Evolutionary conservation across 352 stramenopile genomes (phyloP), one percentile per base, ranked within the genome.

Genomic region (Phytophthora aleatoria): DNA sequence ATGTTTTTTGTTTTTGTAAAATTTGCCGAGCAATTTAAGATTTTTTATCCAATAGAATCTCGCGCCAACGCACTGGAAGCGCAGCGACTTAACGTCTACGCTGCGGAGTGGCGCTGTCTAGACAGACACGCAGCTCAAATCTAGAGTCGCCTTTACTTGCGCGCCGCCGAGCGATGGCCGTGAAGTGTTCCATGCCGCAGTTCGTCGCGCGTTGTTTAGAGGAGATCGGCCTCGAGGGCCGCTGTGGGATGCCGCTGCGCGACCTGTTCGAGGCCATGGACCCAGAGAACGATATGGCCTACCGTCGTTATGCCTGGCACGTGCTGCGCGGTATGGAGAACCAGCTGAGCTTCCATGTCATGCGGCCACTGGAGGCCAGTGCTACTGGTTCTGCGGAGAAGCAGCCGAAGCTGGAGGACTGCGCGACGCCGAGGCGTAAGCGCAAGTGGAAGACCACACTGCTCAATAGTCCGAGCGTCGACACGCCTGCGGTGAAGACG

Each of bases 181-280:
- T 50, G 10, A 56, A 64, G 57, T 61, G 52, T 28, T 57, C 52
- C 38, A 90, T 94, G 81, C 76, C 79, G 47, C 67, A 79, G 61
- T 91, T 92, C 50, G 64, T 92, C 52, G 83, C 85, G 61, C 77
- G 82, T 43, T 94, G 83, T 53, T 69, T 94, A 44, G 87, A 95
- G 63, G 85, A 92, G 48, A 88, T 92, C 48, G 83, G 81, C 1
- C 81, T 95, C 35, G 83, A 92, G 54, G 87, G 87, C 10, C 81
- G 85, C 39, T 92, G 81, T 27, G 87, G 87, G 0, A 62, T 95
- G 50, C 73, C 79, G 7, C 47, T 95, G 27, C 64, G 74, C 33
- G 76, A 80, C 28, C 64, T 94, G 45, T 92, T 94, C 43, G 77
- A 74, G 31, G 53, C 80, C 0, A 70, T 85, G 43, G 85, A 95